Evolutionary conservation across 768 basidiomycete genomes (phyloP), one percentile per base, ranked within the genome.

Genomic region (Phanerochaete carnosa): DNA sequence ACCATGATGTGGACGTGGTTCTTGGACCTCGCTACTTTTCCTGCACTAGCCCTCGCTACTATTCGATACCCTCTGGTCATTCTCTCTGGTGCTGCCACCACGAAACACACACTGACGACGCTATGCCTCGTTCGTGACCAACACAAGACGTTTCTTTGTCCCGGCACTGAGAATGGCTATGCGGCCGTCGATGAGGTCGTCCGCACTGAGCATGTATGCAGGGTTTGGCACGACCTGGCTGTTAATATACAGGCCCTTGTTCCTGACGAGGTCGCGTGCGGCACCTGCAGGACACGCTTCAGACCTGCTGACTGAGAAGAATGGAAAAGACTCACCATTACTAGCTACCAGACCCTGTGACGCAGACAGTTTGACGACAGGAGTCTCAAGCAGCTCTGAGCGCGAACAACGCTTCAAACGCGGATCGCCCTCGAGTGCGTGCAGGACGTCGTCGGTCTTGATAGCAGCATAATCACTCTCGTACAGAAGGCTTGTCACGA

Each of bases 231-330:
- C 77, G 7, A 80, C 78, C 4, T 66, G 58, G 55, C 87, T 85
- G 70, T 96, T 95, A 37, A 91, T 65, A 69, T 90, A 90, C 15
- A 94, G 73, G 9, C 92, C 92, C 26, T 85, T 84, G 1, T 83
- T 79, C 49, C 80, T 70, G 29, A 90, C 78, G 19, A 93, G 78
- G 33, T 55, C 54, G 9, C 81, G 78, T 43, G 80, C 79, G 0
- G 90, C 88, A 47, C 85, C 87, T 60, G 84, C 92, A 25, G 28
- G 33, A 35, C 70, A 33, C 68, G 30, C 58, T 56, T 5, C 37
- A 29, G 5, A 32, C 37, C 19, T 37, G 8, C 33, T 9, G 8
- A 9, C 39, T 12, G 30, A 47, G 35, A 11, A 45, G 8, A 29
- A 28, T 45, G 45, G 32, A 3, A 13, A 15, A 33, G 19, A 76